Conservation (phyloP, 2,329 filamentous ascomycete genomes). For the Penicillium sp. region DNA sequence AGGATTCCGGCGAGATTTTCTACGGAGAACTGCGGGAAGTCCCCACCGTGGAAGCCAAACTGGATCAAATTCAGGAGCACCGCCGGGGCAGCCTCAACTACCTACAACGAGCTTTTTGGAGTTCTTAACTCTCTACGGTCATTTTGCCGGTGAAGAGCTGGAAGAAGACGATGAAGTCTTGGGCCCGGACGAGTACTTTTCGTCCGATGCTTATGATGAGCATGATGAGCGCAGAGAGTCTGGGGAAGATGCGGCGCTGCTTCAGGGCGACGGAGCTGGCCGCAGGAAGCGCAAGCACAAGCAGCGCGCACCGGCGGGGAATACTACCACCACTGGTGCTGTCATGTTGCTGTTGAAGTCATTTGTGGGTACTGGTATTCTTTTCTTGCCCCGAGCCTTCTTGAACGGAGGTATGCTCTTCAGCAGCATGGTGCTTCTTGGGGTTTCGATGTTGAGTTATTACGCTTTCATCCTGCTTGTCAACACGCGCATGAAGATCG, state of each 20-base stretch:
- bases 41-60: conserved; percentile 50
- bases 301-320: conserved; percentile 69
- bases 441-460: conserved; percentile 83
- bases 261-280: conserved; percentile 67
- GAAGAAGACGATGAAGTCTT: conserved; percentile 94
- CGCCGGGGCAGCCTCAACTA: conserved; percentile 56
- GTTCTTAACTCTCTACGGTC: conserved; percentile 90
- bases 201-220: conserved; percentile 67
- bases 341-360: conserved; percentile 89
- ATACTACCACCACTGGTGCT: conserved; percentile 74
- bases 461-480: conserved; percentile 97
- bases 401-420: conserved; percentile 97
- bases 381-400: conserved; percentile 90
- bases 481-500: conserved; percentile 76
- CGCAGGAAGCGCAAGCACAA: conserved; percentile 73
- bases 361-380: conserved; percentile 92
- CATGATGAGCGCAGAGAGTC: conserved; percentile 63
- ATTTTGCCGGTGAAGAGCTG: conserved; percentile 94
- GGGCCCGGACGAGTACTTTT: conserved; percentile 86
- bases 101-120: conserved; percentile 94
- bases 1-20: conserved; percentile 86
- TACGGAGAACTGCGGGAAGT: conserved; percentile 71
- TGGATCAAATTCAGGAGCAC: conserved; percentile 38
- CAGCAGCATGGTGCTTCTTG: conserved; percentile 84
- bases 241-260: conserved; percentile 82